Base-by-base conservation (phyloP, 140 eudicot genomes). In the Bidens hawaiensis region DNA sequence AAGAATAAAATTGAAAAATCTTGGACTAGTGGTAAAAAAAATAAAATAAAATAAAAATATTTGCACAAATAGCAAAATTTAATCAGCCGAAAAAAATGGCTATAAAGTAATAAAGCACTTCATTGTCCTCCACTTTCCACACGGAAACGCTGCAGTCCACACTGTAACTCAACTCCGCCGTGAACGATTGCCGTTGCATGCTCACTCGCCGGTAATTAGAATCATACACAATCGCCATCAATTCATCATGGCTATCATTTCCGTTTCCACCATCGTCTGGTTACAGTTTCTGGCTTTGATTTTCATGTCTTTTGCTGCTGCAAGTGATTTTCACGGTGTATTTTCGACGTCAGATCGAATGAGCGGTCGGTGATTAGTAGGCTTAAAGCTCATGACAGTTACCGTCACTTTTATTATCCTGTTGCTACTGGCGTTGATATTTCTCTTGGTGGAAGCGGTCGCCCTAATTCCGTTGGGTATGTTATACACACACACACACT, bases 401-500 rank as follows among this genome's bases (percentile, higher is more conserved):
- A 62, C 47, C 93, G 93, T 24, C 86, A 82, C 62, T 75, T 75
- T 40, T 78, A 72, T 22, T 68, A 73, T 67, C 73, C 73, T 28
- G 77, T 76, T 24, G 77, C 83, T 62, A 66, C 83, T 59, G 84
- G 81, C 46, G 85, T 86, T 34, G 85, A 78, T 79, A 70, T 86
- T 2, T 79, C 83, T 6, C 43, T 86, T 5, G 95, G 95, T 15
- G 90, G 95, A 25, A 79, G 65, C 50, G 85, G 90, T 64, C 88
- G 85, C 52, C 85, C 87, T 48, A 85, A 81, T 41, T 54, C 85
- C 27, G 81, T 82, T 31, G 91, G 88, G 95, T 85, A 16, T 4
- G 14, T 36, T n/a, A n/a, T n/a, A n/a, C n/a, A n/a, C n/a, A n/a
- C n/a, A n/a, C 30, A 10, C 25, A 9, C 21, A 7, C 34, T 43